Evolutionary conservation across 1,284 basidiomycete genomes (phyloP), one percentile per base, ranked within the genome.

Genomic region (Trichosporon inkin): DNA sequence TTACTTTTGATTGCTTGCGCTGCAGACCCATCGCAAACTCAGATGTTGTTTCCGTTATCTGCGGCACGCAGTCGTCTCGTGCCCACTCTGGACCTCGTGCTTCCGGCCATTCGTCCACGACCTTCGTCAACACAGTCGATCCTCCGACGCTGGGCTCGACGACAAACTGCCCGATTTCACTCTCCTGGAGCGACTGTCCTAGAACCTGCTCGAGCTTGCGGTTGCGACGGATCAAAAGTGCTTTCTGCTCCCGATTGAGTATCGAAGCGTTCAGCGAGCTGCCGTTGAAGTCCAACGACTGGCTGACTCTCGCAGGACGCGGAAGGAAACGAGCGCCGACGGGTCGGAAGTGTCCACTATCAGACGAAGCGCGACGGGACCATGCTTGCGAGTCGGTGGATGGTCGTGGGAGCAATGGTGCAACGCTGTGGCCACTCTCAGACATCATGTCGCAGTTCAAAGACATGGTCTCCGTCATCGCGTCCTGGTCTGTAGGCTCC

Each of bases 201-300:
- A 92, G 85, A 17, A 92, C 76, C 67, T 87, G 85, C 24, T 88
- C 84, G 40, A 92, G 82, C 76, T 92, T 92, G 68, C 86, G 84
- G 34, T 85, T 84, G 65, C 86, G 86, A 55, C 85, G 81, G 22
- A 91, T 79, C 55, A 88, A 84, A 40, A 88, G 85, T 0, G 86
- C 83, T 20, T 89, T 86, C 66, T 89, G 85, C 20, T 83, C 81
- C 10, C 62, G 62, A 59, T 64, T 13, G 60, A 62, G n/a, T 53
- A 40, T n/a, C 52, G 64, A 6, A 58, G 41, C 39, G 58, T 20
- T 32, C 17, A 41, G 19, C 32, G 34, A 39, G 28, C 28, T 4
- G 6, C 32, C 37, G 10, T 36, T 10, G 14, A 24, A 13, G 24
- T 52, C 57, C 34, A 39, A 19, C 24, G 36, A 35, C 37, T 49